Evolutionary conservation across 2,329 filamentous ascomycete species (phyloP), one percentile per base, ranked within the genome.

Genomic region (Knufia petricola): DNA sequence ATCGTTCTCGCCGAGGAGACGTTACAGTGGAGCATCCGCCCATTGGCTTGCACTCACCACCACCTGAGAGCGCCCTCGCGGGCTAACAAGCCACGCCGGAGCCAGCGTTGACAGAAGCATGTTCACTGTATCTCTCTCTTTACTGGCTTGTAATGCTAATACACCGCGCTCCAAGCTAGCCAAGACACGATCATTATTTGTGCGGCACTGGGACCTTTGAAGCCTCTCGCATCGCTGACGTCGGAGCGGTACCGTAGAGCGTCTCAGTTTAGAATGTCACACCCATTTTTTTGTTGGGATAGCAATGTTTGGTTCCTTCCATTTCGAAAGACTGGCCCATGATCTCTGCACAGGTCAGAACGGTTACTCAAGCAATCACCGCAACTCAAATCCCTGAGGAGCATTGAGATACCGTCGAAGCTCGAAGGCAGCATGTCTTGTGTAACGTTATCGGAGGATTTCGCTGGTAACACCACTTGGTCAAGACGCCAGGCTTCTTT

Each of bases 391-490:
- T 26, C 26, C 36, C 39, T 30, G 31, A 39, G 44, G 32, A 39
- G 32, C 15, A 47, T 47, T 47, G 44, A 20, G 44, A 47, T 38
- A 30, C 39, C 32, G 34, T 28, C 44, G 44, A 39, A 21, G 15
- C 44, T 39, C 15, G 28, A 38, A 47, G 32, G 21, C 13, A 47
- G 17, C 8, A 13, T 17, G 39, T 30, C 39, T 34, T 39, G 44
- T 38, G 44, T 30, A 37, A 47, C 44, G n/a, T 13, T 30, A 38
- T 38, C 44, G 44, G 44, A 47, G 34, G 32, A 47, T 47, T 47
- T 39, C 9, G 32, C n/a, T 38, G 32, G 34, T 47, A 38, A 32
- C 34, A 47, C 44, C 34, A 34, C 32, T 39, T 39, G 23, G 23
- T 9, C 32, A 17, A 38, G 17, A 21, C 32, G 34, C 44, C 44